Conservation (phyloP, 805 yeast species). For the Danielia oregonensis region DNA sequence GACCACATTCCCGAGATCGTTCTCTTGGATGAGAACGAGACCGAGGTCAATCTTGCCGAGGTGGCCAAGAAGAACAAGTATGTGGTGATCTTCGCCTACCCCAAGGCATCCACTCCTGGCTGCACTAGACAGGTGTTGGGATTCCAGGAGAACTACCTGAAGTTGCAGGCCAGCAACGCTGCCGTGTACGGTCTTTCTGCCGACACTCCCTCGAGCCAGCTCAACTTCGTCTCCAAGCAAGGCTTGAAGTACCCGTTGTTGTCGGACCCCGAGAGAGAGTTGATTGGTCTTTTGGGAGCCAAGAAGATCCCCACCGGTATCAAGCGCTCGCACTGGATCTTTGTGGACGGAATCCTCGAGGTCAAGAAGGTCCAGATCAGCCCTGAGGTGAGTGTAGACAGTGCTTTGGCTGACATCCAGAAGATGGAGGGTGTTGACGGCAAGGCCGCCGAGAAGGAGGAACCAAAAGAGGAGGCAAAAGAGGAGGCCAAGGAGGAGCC, state of each 20-base stretch:
- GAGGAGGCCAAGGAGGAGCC: slow-evolving; percentile 3
- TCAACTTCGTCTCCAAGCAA: slow-evolving; percentile 69
- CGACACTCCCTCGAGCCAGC: slow-evolving; percentile 77
- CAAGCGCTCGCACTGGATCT: slow-evolving; percentile 89
- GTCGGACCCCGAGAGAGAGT: slow-evolving; percentile 67
- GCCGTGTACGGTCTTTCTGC: slow-evolving; percentile 78
- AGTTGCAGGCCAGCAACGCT: slow-evolving; percentile 48
- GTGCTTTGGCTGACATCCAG: slow-evolving; percentile 57
- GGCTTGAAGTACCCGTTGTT: slow-evolving; percentile 69
- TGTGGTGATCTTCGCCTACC: slow-evolving; percentile 61
- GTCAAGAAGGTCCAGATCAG: slow-evolving; percentile 51
- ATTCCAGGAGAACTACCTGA: slow-evolving; percentile 62
- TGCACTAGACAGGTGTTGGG: slow-evolving; percentile 95
- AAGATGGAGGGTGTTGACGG: slow-evolving; percentile 24
- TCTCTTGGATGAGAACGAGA: slow-evolving; percentile 67
- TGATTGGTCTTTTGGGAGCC: slow-evolving; percentile 78
- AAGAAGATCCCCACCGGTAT: slow-evolving; percentile 74
- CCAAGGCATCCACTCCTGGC: slow-evolving; percentile 92
- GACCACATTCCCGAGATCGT: slow-evolving; percentile 64
- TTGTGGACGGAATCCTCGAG: slow-evolving; percentile 68
- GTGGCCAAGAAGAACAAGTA: slow-evolving; percentile 30
- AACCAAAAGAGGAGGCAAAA: slow-evolving; percentile 2
- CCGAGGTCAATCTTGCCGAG: slow-evolving; percentile 36
- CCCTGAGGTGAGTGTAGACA: slow-evolving; percentile 48
- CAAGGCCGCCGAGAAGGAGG: slow-evolving; percentile 1